Evolutionary conservation across 371 early-diverging fungal species (phyloP), one percentile per base, ranked within the genome.

Genomic region (Fennellomyces sp.): DNA sequence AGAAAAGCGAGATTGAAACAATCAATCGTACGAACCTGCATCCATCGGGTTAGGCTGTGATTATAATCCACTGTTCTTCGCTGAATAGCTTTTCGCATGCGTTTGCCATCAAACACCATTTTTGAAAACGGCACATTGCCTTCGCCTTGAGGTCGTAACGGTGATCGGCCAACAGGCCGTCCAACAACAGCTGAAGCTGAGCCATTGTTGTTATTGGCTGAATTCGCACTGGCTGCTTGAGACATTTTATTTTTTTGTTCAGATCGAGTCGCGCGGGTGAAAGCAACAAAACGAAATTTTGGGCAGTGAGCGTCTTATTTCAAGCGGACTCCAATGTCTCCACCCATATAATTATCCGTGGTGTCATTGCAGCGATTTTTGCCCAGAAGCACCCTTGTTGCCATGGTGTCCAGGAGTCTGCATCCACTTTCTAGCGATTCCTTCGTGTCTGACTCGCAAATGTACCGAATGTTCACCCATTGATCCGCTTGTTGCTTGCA

Each of bases 41-140:
- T 78, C 71, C 91, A 91, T 57, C 88, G 80, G 35, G 93, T 88
- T n/a, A 95, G 76, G 42, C 92, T 86, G 28, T 94, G 90, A 58
- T 94, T 92, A 71, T 94, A 97, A 73, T 99, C 99, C 13, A 98
- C 92, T 0, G 97, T 96, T 49, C 94, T 83, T 61, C 99, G 80
- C 75, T 96, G 97, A 60, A 97, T 91, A 6, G 97, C 92, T 71
- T 94, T 94, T 61, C 98, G 81, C 91, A 96, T 92, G 58, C 98
- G 81, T 73, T 97, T 99, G 52, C 97, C 94, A 64, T 94, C 94
- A 68, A 86, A 89, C 1, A 84, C 81, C 70, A 78, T 75, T 56
- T 78, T 75, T 13, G 81, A 78, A 48, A 78, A 78, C 0, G 81
- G 78, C 2, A 61, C 47, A 28, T 61, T 61, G 27, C 55, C 61